Evolutionary conservation across 768 basidiomycete species (phyloP), one percentile per base, ranked within the genome.

Genomic region (Lanmaoa rubissima): DNA sequence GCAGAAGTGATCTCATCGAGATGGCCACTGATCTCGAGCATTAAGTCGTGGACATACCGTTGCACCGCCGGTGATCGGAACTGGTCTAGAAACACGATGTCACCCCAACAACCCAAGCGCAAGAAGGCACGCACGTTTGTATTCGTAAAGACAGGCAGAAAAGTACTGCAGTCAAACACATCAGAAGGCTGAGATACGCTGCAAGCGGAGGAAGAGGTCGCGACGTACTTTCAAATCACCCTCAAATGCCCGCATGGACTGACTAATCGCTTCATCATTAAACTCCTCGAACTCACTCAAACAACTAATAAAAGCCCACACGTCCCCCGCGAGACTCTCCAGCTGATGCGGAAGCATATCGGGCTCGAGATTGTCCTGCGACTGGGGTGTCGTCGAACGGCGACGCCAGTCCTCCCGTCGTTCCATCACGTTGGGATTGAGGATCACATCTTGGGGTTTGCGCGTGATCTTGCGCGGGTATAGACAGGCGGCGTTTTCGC

Each of bases 221-320:
- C 1, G 19, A 61, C 71, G 3, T 44, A 76, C 79, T 67, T 72
- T 79, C 48, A 83, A 64, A 59, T 82, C 82, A 0, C 74, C 74
- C 48, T 82, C 78, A 9, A 83, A 77, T 3, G 73, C 64, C 26
- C 75, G 57, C 63, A 82, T 77, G 2, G 79, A 78, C 24, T 75
- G 69, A 59, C 78, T 79, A 17, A 82, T 73, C 1, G 75, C 75
- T 40, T 82, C 79, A 21, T 83, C 79, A 7, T 73, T 77, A 19
- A 81, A 83, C 57, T 82, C 82, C 5, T 82, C 79, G 42, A 83
- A 83, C 49, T 83, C 82, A 44, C 78, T 79, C 53, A 82, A 61
- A 55, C 75, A 79, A 21, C 73, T 73, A 11, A 83, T 65, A 54
- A 82, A 82, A 0, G 76, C 74, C 8, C 66, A 74, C 8, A 83